A percentile compares a stretch with the other conserved stretches of the same genome.
Conservation (phyloP, 768 basidiomycete species). For the Macrolepiota dolichaula region DNA sequence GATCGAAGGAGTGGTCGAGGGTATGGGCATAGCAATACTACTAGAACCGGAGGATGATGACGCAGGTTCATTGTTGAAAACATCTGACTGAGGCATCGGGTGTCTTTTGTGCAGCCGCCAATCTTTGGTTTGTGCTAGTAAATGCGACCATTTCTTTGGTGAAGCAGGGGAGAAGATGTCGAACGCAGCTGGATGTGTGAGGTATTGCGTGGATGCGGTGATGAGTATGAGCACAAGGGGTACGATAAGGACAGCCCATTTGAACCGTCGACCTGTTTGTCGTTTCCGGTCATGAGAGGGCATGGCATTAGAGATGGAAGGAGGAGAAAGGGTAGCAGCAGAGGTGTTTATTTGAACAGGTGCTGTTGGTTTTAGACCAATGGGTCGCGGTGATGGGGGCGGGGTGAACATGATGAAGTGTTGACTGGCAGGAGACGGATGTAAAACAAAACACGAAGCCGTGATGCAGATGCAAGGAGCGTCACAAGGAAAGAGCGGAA, state of each 20-base stretch:
- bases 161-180: slow-evolving; percentile 30
- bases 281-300: slow-evolving; percentile 31
- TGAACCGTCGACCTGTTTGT: slow-evolving; percentile 38
- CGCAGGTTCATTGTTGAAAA: not conserved
- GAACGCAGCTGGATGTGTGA: slow-evolving; percentile 44
- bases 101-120: slow-evolving; percentile 45
- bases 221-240: slow-evolving; percentile 55
- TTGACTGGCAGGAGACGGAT: not conserved
- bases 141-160: slow-evolving; percentile 17
- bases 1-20: slow-evolving; percentile 14
- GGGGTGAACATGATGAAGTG: slow-evolving; percentile 29
- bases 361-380: not conserved
- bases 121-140: slow-evolving; percentile 10
- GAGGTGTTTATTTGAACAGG: not conserved
- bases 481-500: slow-evolving; percentile 14
- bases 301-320: slow-evolving; percentile 6
- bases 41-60: slow-evolving; percentile 6
- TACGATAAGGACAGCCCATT: slow-evolving; percentile 52
- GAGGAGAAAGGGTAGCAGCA: not conserved
- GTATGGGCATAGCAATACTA: slow-evolving; percentile 10
- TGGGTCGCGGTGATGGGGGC: slow-evolving; percentile 29
- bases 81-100: slow-evolving; percentile 21
- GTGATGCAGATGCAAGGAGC: slow-evolving; percentile 1
- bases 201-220: slow-evolving; percentile 48
- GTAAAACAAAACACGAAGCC: not conserved